Conservation (phyloP, 257 asterid species). For the Nicotiana undulata region DNA sequence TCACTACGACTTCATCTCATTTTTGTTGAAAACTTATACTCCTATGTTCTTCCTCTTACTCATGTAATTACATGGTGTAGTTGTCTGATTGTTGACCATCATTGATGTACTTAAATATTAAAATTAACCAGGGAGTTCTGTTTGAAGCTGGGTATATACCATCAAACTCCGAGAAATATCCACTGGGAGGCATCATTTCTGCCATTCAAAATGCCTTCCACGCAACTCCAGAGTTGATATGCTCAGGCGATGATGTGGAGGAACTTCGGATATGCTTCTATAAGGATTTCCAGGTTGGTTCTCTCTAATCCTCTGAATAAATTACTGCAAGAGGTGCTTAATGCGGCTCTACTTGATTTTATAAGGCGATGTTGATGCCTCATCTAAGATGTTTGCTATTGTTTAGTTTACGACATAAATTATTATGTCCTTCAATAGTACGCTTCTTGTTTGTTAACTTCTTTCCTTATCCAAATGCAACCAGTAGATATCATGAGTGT, state of each 20-base stretch:
- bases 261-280: slow-evolving; percentile 79
- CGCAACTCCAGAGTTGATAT: slow-evolving; percentile 60
- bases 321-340: background rate
- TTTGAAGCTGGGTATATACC: slow-evolving; percentile 74
- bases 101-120: background rate
- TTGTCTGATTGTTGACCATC: background rate
- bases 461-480: background rate
- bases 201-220: slow-evolving; percentile 84
- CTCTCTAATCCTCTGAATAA: background rate
- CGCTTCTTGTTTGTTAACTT: background rate
- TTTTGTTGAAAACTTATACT: background rate
- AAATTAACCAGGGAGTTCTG: slow-evolving; percentile 52
- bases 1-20: background rate
- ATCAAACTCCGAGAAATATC: slow-evolving; percentile 82
- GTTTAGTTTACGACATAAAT: background rate
- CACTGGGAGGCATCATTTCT: slow-evolving; percentile 65
- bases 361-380: background rate
- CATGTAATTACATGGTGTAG: background rate
- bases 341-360: background rate
- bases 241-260: slow-evolving; percentile 65
- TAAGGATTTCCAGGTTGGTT: slow-evolving; percentile 73
- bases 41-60: background rate
- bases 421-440: background rate
- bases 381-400: background rate
- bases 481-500: background rate